Evolutionary conservation across 345 rosid genomes (phyloP).

Genomic region (Psidium friedrichsthalianum): DNA sequence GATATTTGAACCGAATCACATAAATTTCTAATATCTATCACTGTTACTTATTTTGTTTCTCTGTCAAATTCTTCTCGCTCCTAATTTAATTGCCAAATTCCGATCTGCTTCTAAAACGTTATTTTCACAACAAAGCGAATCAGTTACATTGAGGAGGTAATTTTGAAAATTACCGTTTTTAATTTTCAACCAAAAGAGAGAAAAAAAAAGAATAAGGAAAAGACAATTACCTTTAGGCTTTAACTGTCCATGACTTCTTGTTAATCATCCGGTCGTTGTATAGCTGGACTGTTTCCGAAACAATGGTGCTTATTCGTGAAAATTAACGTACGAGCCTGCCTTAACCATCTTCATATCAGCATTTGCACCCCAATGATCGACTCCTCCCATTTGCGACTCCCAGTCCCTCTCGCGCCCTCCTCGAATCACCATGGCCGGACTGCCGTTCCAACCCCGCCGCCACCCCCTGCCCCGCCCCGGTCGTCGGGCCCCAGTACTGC

Average conservation of each 20-base stretch:
- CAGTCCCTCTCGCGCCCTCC: neutral
- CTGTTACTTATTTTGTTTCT: too few relatives aligned
- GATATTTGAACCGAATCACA: too few relatives aligned
- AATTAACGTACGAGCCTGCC: neutral
- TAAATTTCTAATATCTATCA: too few relatives aligned
- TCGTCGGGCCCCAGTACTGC: conserved; percentile 12
- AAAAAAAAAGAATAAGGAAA: neutral
- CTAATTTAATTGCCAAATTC: too few relatives aligned
- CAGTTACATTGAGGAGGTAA: neutral
- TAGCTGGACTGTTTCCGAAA: too few relatives aligned
- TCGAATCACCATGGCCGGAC: neutral
- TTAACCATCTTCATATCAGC: neutral
- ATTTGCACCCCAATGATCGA: neutral
- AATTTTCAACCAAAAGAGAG: neutral
- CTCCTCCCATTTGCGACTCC: neutral
- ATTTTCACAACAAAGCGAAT: neutral
- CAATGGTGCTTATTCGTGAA: neutral
- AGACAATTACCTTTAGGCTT: neutral
- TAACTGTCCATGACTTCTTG: neutral
- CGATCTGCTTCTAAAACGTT: neutral
- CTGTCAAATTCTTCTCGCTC: too few relatives aligned
- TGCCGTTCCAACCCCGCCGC: neutral
- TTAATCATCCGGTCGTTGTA: neutral
- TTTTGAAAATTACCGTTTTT: neutral
- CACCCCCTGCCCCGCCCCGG: neutral